Percentiles rank a stretch among this genome's conserved stretches.
Evolutionary conservation across 179 eudicot genomes (phyloP).

Genomic region (Camellia oleifera): DNA sequence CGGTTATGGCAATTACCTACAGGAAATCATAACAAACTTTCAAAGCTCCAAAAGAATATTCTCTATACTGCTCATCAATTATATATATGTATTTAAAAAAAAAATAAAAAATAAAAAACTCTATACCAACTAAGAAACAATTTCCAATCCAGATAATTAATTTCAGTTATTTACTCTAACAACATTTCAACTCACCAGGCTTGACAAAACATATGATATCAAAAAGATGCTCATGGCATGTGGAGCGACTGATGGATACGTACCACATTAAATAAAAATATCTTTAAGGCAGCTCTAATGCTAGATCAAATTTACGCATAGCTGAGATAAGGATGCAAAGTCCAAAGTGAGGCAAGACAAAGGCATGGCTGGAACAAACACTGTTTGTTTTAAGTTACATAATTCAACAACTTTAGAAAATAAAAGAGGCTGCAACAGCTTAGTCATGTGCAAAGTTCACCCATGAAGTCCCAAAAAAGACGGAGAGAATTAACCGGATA

Average conservation of each 20-base stretch:
- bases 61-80: no score
- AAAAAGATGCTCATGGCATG: conserved; percentile 11
- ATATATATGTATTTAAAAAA: no score
- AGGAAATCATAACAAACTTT: background rate
- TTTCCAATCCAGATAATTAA: background rate
- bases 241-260: background rate
- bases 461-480: background rate
- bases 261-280: background rate
- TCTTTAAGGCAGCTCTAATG: background rate
- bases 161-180: background rate
- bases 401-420: background rate
- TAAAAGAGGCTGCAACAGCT: background rate
- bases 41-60: background rate
- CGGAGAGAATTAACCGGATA: background rate
- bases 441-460: background rate
- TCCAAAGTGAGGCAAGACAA: background rate
- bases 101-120: no score
- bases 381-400: background rate
- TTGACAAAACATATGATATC: background rate
- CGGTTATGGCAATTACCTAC: conserved; percentile 89
- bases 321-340: background rate
- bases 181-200: background rate
- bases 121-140: background rate
- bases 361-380: background rate
- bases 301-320: background rate